A percentile compares a stretch with the other conserved stretches of the same genome.
These are phyloP conservation scores for Beauveria australis DNA, from an alignment of 2,329 filamentous ascomycete genomes.

Conservation along the genomic window DNA sequence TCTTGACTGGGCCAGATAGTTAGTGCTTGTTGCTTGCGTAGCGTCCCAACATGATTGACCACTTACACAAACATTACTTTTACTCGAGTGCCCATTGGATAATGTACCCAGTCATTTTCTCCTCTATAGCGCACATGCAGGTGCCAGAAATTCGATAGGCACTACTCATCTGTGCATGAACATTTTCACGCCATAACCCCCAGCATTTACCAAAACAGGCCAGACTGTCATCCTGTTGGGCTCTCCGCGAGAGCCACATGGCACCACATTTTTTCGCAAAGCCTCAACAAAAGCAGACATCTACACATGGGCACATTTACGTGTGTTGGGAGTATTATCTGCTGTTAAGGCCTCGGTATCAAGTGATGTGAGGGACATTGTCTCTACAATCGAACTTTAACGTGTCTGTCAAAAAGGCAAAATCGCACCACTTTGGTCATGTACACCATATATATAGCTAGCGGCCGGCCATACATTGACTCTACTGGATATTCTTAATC, in stretches of 20 bases:
- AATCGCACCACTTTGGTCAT: not conserved
- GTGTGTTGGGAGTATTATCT: not conserved
- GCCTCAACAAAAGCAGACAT: not conserved
- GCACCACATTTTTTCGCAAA: not conserved
- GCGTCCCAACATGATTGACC: not conserved
- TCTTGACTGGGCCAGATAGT: not conserved
- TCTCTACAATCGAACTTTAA: not conserved
- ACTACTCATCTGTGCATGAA: not conserved
- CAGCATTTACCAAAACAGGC: slow-evolving; percentile 59
- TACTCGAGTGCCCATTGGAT: not conserved
- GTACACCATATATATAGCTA: not conserved
- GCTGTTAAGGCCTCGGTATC: not conserved
- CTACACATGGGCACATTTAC: not conserved
- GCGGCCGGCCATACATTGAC: not conserved
- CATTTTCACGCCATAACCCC: not conserved
- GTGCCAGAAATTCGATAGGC: too few relatives aligned
- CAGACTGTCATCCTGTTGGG: slow-evolving; percentile 59
- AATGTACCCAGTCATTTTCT: not conserved
- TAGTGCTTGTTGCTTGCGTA: not conserved
- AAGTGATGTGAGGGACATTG: not conserved
- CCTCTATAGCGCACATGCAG: too few relatives aligned
- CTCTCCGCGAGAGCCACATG: slow-evolving; percentile 27
- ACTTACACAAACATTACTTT: not conserved
- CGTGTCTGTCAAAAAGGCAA: not conserved
- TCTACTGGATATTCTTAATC: not conserved